phyloP scores from a whole-genome alignment of 345 rosid species.

The Rhodomyrtus tomentosa region DNA sequence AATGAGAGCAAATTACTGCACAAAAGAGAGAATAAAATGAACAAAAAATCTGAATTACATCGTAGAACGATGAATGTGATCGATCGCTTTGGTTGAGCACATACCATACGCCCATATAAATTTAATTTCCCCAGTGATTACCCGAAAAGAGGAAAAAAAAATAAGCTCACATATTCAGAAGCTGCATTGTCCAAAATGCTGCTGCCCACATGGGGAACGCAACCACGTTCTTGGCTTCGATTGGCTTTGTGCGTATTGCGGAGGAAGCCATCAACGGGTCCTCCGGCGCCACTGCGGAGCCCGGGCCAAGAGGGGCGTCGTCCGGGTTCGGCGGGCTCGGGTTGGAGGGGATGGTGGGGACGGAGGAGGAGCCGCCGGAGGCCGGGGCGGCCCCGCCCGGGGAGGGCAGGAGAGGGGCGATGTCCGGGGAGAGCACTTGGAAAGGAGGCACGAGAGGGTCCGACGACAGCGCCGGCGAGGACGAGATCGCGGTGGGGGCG shows the following conservation, averaged over 20 bases:
- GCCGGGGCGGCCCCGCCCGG: conserved; percentile 38
- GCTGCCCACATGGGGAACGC: not conserved
- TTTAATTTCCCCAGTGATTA: not conserved
- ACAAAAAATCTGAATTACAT: not conserved
- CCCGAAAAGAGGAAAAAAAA: not conserved
- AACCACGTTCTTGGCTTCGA: not conserved
- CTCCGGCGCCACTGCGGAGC: conserved; percentile 34
- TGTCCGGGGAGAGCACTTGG: conserved; percentile 58
- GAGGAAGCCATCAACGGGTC: conserved; percentile 34
- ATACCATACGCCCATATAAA: not conserved
- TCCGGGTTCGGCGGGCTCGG: conserved; percentile 90
- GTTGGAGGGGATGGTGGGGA: conserved; percentile 66
- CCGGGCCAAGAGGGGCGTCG: conserved; percentile 23
- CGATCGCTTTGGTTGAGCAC: not conserved
- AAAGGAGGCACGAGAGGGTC: conserved; percentile 21
- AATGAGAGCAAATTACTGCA: not conserved
- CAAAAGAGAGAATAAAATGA: not conserved
- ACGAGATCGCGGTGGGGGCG: not conserved
- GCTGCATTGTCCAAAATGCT: conserved; percentile 6
- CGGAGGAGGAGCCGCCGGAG: conserved; percentile 36
- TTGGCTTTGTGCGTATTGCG: conserved; percentile 4
- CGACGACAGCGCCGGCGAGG: conserved; percentile 23
- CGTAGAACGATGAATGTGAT: not conserved
- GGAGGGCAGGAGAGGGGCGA: conserved; percentile 71
- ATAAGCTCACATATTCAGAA: not conserved